Percentiles rank a stretch among this genome's conserved stretches.
phyloP scores from a whole-genome alignment of 1,284 basidiomycete genomes.

The Rhodotorula sp. region DNA sequence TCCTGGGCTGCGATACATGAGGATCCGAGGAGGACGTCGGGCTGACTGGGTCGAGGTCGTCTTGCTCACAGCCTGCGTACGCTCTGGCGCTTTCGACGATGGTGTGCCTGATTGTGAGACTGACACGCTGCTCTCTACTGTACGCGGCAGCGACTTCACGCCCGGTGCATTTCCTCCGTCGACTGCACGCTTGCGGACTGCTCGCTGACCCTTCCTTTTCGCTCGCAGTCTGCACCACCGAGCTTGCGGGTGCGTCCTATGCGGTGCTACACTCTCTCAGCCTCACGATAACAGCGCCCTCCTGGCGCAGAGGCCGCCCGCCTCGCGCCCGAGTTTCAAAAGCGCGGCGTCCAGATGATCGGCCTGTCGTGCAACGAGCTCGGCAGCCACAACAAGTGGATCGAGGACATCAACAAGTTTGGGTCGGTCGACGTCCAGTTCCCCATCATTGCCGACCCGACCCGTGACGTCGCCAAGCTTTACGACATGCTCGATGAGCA shows the following conservation, averaged over 20 bases:
- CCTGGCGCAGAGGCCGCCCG: slow-evolving; percentile 69
- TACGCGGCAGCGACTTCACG: slow-evolving; percentile 58
- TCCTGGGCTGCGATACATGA: no score
- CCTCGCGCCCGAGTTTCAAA: slow-evolving; percentile 76
- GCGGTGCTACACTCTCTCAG: no score
- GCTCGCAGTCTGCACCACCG: slow-evolving; percentile 66
- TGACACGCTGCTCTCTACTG: slow-evolving; percentile 25
- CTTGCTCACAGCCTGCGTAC: slow-evolving; percentile 1
- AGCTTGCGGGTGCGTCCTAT: slow-evolving; percentile 63
- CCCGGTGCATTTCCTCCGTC: not conserved
- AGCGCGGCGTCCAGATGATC: slow-evolving; percentile 88
- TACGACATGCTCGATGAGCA: slow-evolving; percentile 94
- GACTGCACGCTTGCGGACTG: not conserved
- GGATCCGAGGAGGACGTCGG: not conserved
- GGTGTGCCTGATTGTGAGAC: not conserved
- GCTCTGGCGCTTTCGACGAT: not conserved
- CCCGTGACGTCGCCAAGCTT: slow-evolving; percentile 74
- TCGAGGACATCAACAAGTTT: slow-evolving; percentile 61
- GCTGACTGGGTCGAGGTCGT: not conserved
- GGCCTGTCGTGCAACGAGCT: slow-evolving; percentile 92
- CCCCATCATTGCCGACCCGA: slow-evolving; percentile 93
- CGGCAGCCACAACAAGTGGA: slow-evolving; percentile 62
- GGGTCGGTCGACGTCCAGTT: slow-evolving; percentile 71
- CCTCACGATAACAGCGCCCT: no score
- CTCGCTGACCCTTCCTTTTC: no score